Conservation (phyloP, 108 stramenopile species). For the Conticribra guillardii region DNA sequence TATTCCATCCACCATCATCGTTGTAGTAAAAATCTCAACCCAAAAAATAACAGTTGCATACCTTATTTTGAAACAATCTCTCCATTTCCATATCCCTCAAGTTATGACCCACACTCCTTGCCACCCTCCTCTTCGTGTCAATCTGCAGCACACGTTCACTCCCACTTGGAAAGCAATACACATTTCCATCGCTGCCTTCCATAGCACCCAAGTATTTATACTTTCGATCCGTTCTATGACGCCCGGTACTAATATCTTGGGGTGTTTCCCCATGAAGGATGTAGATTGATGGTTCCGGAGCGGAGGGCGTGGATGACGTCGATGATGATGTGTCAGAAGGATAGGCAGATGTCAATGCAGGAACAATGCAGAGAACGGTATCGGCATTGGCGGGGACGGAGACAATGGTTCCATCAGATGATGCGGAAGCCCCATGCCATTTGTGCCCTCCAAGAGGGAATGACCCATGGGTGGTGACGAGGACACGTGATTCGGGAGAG, state of each 20-base stretch:
- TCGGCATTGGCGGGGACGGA: slow-evolving; percentile 85
- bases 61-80: slow-evolving; percentile 74
- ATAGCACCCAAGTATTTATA: slow-evolving; percentile 91
- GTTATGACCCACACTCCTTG: slow-evolving; percentile 72
- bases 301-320: neutral
- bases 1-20: neutral
- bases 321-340: neutral
- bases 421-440: slow-evolving; percentile 85
- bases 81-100: slow-evolving; percentile 66
- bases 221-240: slow-evolving; percentile 82
- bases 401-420: slow-evolving; percentile 71
- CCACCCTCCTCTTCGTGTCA: slow-evolving; percentile 50
- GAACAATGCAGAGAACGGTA: slow-evolving; percentile 69
- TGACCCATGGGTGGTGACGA: slow-evolving; percentile 69
- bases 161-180: slow-evolving; percentile 83
- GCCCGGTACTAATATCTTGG: slow-evolving; percentile 57
- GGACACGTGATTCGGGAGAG: slow-evolving; percentile 26
- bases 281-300: slow-evolving; percentile 37
- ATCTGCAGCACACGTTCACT: slow-evolving; percentile 80
- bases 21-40: neutral
- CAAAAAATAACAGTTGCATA: neutral
- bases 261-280: slow-evolving; percentile 37
- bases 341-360: slow-evolving; percentile 37
- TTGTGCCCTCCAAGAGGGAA: slow-evolving; percentile 69
- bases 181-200: slow-evolving; percentile 68